A percentile compares a stretch with the other conserved stretches of the same genome.
phyloP scores from a whole-genome alignment of 805 yeast genomes.

The Isabelozyma pseudorhagii region DNA sequence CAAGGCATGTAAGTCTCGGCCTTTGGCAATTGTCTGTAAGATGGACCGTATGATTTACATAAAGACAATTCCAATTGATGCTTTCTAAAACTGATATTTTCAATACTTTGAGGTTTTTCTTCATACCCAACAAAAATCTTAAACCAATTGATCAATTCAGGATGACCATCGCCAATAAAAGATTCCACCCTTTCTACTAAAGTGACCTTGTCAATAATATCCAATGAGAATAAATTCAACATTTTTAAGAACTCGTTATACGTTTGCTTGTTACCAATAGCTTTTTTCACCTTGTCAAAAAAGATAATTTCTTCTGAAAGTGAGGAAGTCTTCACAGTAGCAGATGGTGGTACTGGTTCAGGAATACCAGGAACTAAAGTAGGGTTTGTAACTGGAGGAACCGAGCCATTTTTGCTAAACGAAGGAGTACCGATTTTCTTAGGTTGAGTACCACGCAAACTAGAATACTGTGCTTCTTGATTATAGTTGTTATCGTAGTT shows the following conservation, averaged over 20 bases:
- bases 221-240: conserved; percentile 84
- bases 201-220: conserved; percentile 78
- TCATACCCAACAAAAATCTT: conserved; percentile 86
- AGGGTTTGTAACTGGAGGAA: conserved; percentile 44
- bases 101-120: conserved; percentile 81
- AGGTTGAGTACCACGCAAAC: conserved; percentile 36
- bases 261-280: conserved; percentile 81
- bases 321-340: conserved; percentile 49
- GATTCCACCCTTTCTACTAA: conserved; percentile 81
- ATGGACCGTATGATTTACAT: conserved; percentile 94
- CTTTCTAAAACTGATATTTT: conserved; percentile 82
- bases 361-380: conserved; percentile 82
- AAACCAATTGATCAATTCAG: conserved; percentile 87
- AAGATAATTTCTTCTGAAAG: conserved; percentile 83
- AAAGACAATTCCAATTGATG: conserved; percentile 86
- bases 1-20: conserved; percentile 96
- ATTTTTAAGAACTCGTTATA: conserved; percentile 91
- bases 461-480: conserved; percentile 49
- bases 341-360: conserved; percentile 63
- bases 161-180: conserved; percentile 72
- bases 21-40: conserved; percentile 88
- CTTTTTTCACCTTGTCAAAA: conserved; percentile 88
- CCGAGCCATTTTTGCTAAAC: conserved; percentile 26
- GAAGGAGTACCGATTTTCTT: conserved; percentile 5
- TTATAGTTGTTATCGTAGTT: conserved; percentile 29